Conservation (phyloP, 768 basidiomycete genomes). For the Tricholoma hemisulphureum region DNA sequence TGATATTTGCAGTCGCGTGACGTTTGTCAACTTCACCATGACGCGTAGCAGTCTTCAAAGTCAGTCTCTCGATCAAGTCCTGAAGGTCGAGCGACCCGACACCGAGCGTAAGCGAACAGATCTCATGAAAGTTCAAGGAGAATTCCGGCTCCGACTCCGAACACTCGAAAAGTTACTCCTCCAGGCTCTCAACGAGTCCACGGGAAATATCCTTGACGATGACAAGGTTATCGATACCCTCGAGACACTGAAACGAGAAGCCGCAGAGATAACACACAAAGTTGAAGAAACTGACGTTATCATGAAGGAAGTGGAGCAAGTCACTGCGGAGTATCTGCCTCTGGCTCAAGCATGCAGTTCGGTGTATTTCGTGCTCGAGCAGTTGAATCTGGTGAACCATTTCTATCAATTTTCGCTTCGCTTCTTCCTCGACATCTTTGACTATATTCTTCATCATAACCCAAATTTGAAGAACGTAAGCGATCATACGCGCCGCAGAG, state of each 20-base stretch:
- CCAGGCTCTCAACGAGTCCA: slow-evolving; percentile 94
- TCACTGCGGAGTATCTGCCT: slow-evolving; percentile 91
- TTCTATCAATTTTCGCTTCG: slow-evolving; percentile 98
- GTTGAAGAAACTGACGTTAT: slow-evolving; percentile 95
- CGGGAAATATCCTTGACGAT: slow-evolving; percentile 96
- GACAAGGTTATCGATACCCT: slow-evolving; percentile 97
- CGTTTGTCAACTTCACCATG: slow-evolving; percentile 98
- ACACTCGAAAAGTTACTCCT: slow-evolving; percentile 90
- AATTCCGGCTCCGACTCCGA: slow-evolving; percentile 89
- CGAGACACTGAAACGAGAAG: slow-evolving; percentile 94
- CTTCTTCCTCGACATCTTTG: slow-evolving; percentile 99
- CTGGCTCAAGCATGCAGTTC: slow-evolving; percentile 95
- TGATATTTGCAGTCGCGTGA: slow-evolving; percentile 96
- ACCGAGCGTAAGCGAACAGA: slow-evolving; percentile 95
- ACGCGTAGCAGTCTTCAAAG: slow-evolving; percentile 97
- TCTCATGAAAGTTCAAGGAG: slow-evolving; percentile 96
- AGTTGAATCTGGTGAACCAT: slow-evolving; percentile 90
- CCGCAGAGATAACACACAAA: slow-evolving; percentile 92
- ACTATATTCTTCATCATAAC: slow-evolving; percentile 89
- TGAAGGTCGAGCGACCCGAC: slow-evolving; percentile 96
- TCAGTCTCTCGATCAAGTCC: slow-evolving; percentile 94
- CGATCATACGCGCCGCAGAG: slow-evolving; percentile 70
- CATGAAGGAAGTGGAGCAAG: slow-evolving; percentile 95
- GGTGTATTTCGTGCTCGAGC: slow-evolving; percentile 95
- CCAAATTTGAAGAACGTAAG: slow-evolving; percentile 80